Conservation (phyloP, 768 basidiomycete species). For the Crepidotus variabilis region DNA sequence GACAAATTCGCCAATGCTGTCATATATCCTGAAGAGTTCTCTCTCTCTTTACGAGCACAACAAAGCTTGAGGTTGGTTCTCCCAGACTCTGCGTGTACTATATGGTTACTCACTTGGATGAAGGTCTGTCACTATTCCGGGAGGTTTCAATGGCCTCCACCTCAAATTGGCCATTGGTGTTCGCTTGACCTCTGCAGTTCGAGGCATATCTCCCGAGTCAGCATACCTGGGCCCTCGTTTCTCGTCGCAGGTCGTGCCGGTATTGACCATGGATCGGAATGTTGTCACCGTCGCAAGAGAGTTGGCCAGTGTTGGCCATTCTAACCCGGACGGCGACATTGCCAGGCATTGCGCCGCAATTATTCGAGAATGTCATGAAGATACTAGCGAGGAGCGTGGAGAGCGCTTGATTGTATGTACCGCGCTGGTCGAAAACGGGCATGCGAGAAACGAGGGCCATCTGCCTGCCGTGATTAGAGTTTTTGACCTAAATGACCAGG, state of each 20-base stretch:
- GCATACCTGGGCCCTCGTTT: constrained; percentile 58
- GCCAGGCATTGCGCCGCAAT: constrained; percentile 54
- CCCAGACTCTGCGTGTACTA: neutral
- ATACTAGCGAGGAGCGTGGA: constrained; percentile 39
- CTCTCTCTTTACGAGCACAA: constrained; percentile 43
- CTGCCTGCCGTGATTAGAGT: constrained; percentile 46
- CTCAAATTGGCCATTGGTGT: constrained; percentile 55
- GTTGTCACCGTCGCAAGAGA: constrained; percentile 54
- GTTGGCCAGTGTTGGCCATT: constrained; percentile 48
- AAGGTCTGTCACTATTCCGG: constrained; percentile 53
- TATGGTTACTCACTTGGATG: neutral
- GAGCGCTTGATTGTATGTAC: constrained; percentile 57
- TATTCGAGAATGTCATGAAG: constrained; percentile 50
- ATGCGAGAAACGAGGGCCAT: constrained; percentile 40
- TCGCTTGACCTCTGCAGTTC: constrained; percentile 54
- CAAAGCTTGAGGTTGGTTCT: constrained; percentile 48
- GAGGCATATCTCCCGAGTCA: constrained; percentile 57
- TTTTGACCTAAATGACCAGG: constrained; percentile 48
- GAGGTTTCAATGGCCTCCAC: constrained; percentile 37
- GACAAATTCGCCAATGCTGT: constrained; percentile 45
- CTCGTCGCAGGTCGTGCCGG: constrained; percentile 47
- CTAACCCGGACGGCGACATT: constrained; percentile 42
- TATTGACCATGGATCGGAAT: constrained; percentile 40
- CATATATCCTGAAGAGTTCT: constrained; percentile 39
- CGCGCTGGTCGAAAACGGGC: constrained; percentile 51